A percentile compares a stretch with the other conserved stretches of the same genome.
phyloP scores from a whole-genome alignment of 2,329 filamentous ascomycete species.

The Tetracladium maxilliforme region DNA sequence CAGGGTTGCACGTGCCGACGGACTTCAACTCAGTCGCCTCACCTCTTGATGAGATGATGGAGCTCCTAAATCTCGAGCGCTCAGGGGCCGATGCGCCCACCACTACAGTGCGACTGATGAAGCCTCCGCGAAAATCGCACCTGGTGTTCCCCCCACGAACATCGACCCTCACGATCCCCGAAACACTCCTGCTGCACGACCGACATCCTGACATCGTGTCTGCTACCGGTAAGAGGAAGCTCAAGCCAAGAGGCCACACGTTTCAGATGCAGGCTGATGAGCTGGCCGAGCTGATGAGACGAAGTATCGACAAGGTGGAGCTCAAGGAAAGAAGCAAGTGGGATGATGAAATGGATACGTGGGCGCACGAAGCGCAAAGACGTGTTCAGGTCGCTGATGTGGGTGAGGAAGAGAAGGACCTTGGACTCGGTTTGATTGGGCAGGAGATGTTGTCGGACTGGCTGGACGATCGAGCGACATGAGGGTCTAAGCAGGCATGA shows the following conservation, averaged over 20 bases:
- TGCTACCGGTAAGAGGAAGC: no score
- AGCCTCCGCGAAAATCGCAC: slow-evolving; percentile 6
- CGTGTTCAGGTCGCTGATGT: no score
- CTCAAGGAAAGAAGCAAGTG: slow-evolving; percentile 5
- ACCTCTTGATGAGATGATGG: not conserved
- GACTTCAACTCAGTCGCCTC: not conserved
- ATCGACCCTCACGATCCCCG: slow-evolving; percentile 9
- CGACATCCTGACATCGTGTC: no score
- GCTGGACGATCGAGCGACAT: no score
- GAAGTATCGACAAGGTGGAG: slow-evolving; percentile 11
- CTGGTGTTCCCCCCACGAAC: slow-evolving; percentile 10
- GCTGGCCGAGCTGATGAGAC: slow-evolving; percentile 9
- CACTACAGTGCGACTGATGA: no score
- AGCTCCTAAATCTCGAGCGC: not conserved
- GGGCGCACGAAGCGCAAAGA: no score
- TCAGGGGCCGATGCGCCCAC: not conserved
- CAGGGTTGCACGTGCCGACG: slow-evolving; percentile 18
- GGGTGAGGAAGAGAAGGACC: no score
- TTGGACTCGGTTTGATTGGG: no score
- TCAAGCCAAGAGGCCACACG: not conserved
- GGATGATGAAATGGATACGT: slow-evolving; percentile 9
- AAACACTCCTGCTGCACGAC: not conserved
- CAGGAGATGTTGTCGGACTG: no score
- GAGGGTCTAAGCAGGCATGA: no score
- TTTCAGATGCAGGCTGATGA: slow-evolving; percentile 8